These are phyloP conservation scores for Golovinomyces cichoracearum DNA, from an alignment of 2,329 filamentous ascomycete genomes.

Conservation along the genomic window DNA sequence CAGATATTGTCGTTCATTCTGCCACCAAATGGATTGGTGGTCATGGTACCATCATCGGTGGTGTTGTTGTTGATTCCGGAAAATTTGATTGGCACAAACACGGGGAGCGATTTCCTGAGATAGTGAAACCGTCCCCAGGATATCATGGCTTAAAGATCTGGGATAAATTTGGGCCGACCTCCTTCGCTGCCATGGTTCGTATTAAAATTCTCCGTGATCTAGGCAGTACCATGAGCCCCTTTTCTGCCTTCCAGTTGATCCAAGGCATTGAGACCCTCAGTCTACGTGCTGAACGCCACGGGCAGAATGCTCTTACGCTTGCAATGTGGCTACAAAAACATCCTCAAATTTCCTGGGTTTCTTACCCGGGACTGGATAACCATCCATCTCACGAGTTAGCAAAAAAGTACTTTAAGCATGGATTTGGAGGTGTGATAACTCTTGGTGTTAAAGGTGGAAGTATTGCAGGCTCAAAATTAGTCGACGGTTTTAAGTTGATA, in stretches of 20 bases:
- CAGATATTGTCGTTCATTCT: conserved; percentile 34
- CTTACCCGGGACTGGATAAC: conserved; percentile 65
- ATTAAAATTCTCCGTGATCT: conserved; percentile 80
- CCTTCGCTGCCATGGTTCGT: conserved; percentile 62
- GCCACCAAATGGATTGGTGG: conserved; percentile 95
- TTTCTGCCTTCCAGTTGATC: conserved; percentile 75
- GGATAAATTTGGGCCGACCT: conserved; percentile 63
- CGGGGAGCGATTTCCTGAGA: conserved; percentile 66
- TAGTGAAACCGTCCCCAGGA: conserved; percentile 64
- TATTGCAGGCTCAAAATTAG: conserved; percentile 59
- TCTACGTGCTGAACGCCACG: conserved; percentile 64
- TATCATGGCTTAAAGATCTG: conserved; percentile 90
- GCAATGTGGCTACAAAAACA: conserved; percentile 66
- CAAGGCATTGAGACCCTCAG: conserved; percentile 76
- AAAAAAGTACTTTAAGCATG: conserved; percentile 63
- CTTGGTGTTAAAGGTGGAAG: conserved; percentile 82
- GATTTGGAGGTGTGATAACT: conserved; percentile 72
- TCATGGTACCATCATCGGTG: conserved; percentile 76
- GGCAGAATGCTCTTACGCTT: conserved; percentile 53
- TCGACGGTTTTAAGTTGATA: conserved; percentile 84
- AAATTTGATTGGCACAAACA: conserved; percentile 87
- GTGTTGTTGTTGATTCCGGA: conserved; percentile 63
- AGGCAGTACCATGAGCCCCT: conserved; percentile 61
- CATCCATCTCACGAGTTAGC: conserved; percentile 58
- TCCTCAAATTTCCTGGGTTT: conserved; percentile 72